A percentile compares a stretch with the other conserved stretches of the same genome.
phyloP scores from a whole-genome alignment of 2,329 filamentous ascomycete species.

The Penicillium sp. region DNA sequence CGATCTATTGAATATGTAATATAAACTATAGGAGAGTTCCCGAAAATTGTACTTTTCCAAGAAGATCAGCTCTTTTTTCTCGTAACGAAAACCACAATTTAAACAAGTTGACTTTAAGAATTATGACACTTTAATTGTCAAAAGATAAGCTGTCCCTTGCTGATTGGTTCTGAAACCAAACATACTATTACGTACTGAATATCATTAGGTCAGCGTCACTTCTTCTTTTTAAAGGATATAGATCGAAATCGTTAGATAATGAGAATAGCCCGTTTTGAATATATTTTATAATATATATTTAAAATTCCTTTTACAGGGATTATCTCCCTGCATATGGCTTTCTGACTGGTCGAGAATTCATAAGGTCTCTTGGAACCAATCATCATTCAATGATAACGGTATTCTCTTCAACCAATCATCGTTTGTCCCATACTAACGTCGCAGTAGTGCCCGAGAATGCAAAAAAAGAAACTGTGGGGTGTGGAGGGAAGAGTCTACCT shows the following conservation, averaged over 20 bases:
- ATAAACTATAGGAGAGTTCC: not conserved
- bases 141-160: conserved; percentile 29
- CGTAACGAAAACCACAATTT: conserved; percentile 21
- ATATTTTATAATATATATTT: not conserved
- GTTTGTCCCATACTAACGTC: conserved; percentile 4
- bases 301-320: not conserved
- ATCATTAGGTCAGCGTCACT: conserved; percentile 7
- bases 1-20: conserved; percentile 10
- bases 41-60: conserved; percentile 1
- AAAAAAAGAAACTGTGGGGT: conserved; percentile 14
- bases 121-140: conserved; percentile 24
- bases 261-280: not conserved
- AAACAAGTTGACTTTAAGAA: conserved; percentile 8
- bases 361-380: conserved; percentile 19
- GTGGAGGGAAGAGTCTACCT: conserved; percentile 2
- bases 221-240: not conserved
- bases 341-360: not conserved
- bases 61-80: conserved; percentile 24
- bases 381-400: conserved; percentile 24
- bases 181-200: conserved; percentile 36
- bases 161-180: conserved; percentile 31
- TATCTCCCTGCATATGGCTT: not conserved
- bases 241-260: conserved; percentile 6
- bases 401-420: conserved; percentile 24
- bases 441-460: conserved; percentile 21